These are phyloP conservation scores for Mortierella sp. DNA, from an alignment of 371 early-diverging fungal species.

Conservation along the genomic window DNA sequence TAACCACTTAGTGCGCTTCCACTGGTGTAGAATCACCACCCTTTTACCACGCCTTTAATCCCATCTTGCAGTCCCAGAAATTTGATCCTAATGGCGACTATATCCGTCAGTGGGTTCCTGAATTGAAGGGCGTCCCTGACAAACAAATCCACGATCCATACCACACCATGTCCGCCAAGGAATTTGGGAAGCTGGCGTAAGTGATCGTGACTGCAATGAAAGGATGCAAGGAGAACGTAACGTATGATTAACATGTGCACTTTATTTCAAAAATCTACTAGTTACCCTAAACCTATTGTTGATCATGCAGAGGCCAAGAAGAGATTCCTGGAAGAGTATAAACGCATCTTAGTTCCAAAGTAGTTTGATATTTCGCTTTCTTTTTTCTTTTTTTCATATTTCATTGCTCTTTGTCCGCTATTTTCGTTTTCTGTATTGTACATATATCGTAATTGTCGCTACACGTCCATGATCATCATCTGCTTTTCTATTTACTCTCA, in stretches of 20 bases:
- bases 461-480: constrained; percentile 2
- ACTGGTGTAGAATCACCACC: constrained; percentile 79
- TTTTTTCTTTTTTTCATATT: not conserved
- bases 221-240: not conserved
- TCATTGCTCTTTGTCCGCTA: not conserved
- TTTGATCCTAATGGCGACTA: constrained; percentile 70
- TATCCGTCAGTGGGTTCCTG: constrained; percentile 65
- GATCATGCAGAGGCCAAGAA: constrained; percentile 61
- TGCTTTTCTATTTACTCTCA: not conserved
- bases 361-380: constrained; percentile 12
- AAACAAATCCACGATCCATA: constrained; percentile 61
- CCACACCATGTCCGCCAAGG: constrained; percentile 41
- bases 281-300: constrained; percentile 69
- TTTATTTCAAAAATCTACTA: not conserved
- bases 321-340: constrained; percentile 53
- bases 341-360: constrained; percentile 33
- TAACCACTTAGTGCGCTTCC: constrained; percentile 59
- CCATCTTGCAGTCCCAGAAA: constrained; percentile 55
- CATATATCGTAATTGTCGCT: constrained; percentile 5
- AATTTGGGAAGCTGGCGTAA: constrained; percentile 58
- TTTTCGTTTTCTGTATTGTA: constrained; percentile 7
- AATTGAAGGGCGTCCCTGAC: constrained; percentile 48
- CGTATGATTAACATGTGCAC: not conserved
- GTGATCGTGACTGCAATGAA: constrained; percentile 1
- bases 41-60: constrained; percentile 77